A percentile compares a stretch with the other conserved stretches of the same genome.
phyloP scores from a whole-genome alignment of 2,329 filamentous ascomycete genomes.

The Pseudocercospora musae region DNA sequence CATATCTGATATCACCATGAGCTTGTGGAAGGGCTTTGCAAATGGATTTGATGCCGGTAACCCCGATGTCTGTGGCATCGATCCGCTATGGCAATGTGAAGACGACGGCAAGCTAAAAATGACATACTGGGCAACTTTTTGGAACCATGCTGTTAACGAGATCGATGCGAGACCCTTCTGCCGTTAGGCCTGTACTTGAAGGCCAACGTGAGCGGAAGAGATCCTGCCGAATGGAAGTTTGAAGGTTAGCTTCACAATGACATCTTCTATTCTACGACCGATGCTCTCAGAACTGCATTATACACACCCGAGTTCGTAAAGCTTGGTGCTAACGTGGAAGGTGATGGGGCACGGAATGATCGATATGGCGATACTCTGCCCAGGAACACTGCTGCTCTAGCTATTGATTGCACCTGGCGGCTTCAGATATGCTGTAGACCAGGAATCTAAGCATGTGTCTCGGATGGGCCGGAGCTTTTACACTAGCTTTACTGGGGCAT shows the following conservation, averaged over 20 bases:
- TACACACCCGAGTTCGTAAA: constrained; percentile 46
- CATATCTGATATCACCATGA: constrained; percentile 42
- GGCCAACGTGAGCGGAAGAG: constrained; percentile 50
- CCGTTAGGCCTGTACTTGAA: constrained; percentile 45
- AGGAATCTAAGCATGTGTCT: constrained; percentile 32
- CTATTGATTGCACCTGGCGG: constrained; percentile 47
- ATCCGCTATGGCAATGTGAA: constrained; percentile 41
- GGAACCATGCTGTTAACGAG: constrained; percentile 37
- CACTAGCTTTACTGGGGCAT: constrained; percentile 43
- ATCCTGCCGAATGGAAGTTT: constrained; percentile 51
- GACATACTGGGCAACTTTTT: constrained; percentile 49
- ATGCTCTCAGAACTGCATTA: constrained; percentile 48
- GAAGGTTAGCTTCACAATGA: constrained; percentile 55
- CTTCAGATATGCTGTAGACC: constrained; percentile 45
- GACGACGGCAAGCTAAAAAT: constrained; percentile 40
- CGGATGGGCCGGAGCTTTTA: constrained; percentile 43
- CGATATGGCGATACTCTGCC: constrained; percentile 39
- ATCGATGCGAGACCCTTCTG: constrained; percentile 47
- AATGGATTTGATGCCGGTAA: constrained; percentile 44
- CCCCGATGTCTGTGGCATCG: constrained; percentile 39
- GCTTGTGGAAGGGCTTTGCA: constrained; percentile 43
- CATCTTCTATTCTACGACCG: constrained; percentile 51
- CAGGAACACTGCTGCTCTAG: constrained; percentile 53
- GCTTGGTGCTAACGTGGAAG: constrained; percentile 48
- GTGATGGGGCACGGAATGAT: constrained; percentile 47